phyloP scores from a whole-genome alignment of 2,329 filamentous ascomycete genomes.

The Coniosporium tulheliwenetii region DNA sequence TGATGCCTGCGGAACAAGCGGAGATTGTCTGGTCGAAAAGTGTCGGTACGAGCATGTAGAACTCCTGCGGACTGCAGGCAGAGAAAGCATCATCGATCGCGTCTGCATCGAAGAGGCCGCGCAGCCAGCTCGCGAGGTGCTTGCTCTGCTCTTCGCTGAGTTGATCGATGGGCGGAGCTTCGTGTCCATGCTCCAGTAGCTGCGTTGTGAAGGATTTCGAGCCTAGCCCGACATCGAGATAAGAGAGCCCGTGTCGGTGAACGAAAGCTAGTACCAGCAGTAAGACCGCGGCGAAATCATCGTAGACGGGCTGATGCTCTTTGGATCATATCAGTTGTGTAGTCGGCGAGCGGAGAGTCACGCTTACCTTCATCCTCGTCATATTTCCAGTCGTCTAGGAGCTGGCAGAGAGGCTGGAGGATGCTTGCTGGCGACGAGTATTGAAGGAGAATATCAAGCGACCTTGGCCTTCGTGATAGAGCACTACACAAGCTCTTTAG shows the following conservation, averaged over 20 bases:
- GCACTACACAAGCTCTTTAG: conserved; percentile 58
- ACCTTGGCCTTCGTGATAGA: conserved; percentile 55
- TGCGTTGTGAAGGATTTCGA: conserved; percentile 53
- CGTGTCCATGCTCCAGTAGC: conserved; percentile 44
- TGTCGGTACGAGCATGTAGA: conserved; percentile 63
- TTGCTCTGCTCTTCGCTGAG: conserved; percentile 49
- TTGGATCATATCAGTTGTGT: conserved; percentile 22
- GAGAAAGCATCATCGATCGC: conserved; percentile 71
- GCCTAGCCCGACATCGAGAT: conserved; percentile 47
- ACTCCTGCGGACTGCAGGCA: conserved; percentile 67
- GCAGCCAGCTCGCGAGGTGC: conserved; percentile 60
- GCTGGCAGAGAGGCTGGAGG: conserved; percentile 55
- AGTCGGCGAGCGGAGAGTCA: not conserved
- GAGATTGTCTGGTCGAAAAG: conserved; percentile 62
- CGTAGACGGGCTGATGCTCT: conserved; percentile 73
- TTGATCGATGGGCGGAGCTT: conserved; percentile 41
- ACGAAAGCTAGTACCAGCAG: conserved; percentile 59
- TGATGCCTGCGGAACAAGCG: conserved; percentile 47
- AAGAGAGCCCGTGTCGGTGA: conserved; percentile 55
- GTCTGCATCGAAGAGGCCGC: conserved; percentile 61
- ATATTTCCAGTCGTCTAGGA: conserved; percentile 66
- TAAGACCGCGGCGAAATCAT: conserved; percentile 68
- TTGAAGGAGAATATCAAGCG: conserved; percentile 59
- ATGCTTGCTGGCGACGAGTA: conserved; percentile 58
- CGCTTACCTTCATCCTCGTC: conserved; percentile 55